These are phyloP conservation scores for Prunus dulcis DNA, from an alignment of 306 rosid genomes.

Conservation along the genomic window DNA sequence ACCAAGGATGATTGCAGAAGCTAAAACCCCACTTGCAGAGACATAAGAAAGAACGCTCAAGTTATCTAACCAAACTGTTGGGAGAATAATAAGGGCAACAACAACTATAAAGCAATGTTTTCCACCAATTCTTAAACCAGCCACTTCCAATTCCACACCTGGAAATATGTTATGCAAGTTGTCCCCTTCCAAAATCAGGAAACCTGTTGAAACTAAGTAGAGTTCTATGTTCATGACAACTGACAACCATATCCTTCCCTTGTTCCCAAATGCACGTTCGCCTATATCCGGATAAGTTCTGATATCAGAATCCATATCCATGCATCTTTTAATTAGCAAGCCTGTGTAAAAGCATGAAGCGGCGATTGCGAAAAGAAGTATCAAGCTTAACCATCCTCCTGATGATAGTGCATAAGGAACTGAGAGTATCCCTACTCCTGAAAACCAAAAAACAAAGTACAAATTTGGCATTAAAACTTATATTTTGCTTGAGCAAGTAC, in stretches of 20 bases:
- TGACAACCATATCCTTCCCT: constrained; percentile 51
- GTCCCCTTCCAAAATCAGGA: constrained; percentile 79
- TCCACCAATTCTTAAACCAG: constrained; percentile 44
- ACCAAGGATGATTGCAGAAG: constrained; percentile 56
- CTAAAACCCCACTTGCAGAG: constrained; percentile 82
- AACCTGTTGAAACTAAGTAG: constrained; percentile 69
- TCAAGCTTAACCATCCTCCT: constrained; percentile 81
- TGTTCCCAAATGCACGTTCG: constrained; percentile 65
- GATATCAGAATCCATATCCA: constrained; percentile 57
- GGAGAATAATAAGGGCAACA: constrained; percentile 54
- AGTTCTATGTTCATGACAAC: constrained; percentile 62
- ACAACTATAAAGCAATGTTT: constrained; percentile 47
- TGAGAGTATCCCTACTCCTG: constrained; percentile 83
- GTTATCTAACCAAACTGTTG: constrained; percentile 74
- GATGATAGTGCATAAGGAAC: constrained; percentile 80
- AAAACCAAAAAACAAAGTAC: not conserved
- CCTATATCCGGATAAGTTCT: constrained; percentile 76
- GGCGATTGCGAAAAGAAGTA: constrained; percentile 49
- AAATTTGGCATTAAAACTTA: not conserved
- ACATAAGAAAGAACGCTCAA: constrained; percentile 69
- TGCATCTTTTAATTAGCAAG: constrained; percentile 60
- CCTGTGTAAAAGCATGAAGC: constrained; percentile 55
- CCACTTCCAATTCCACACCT: constrained; percentile 21
- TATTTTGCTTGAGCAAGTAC: not conserved
- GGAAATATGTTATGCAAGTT: constrained; percentile 63